Percentiles rank a stretch among this genome's conserved stretches.
Evolutionary conservation across 1,139 yeast species (phyloP).

Genomic region (Wickerhamomyces sp.): DNA sequence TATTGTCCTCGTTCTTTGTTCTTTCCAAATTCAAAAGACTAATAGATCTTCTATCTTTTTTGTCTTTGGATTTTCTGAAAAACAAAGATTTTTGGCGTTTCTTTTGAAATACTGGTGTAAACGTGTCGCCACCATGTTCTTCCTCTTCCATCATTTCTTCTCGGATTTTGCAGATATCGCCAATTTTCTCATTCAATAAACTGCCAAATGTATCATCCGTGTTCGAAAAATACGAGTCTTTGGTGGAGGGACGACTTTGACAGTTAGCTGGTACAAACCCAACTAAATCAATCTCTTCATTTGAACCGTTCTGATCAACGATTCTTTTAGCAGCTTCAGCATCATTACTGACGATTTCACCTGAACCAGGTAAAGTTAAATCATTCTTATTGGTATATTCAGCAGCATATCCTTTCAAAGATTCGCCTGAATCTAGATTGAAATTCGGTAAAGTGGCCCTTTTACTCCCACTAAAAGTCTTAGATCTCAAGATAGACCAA

Average conservation of each 20-base stretch:
- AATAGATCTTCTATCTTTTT: too few relatives aligned
- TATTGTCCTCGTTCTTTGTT: slow-evolving; percentile 1
- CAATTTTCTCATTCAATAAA: background rate
- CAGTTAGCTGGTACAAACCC: background rate
- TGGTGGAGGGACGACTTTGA: background rate
- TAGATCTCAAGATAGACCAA: slow-evolving; percentile 11
- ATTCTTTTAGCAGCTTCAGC: slow-evolving; percentile 9
- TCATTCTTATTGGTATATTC: slow-evolving; percentile 7
- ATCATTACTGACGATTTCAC: slow-evolving; percentile 5
- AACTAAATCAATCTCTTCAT: background rate
- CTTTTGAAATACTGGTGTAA: slow-evolving; percentile 10
- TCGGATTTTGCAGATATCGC: too few relatives aligned
- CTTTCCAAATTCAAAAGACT: background rate
- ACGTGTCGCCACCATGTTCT: slow-evolving; percentile 2
- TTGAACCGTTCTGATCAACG: background rate
- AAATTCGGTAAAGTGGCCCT: slow-evolving; percentile 1
- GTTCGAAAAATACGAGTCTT: background rate
- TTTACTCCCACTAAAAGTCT: background rate
- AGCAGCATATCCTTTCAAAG: slow-evolving; percentile 9
- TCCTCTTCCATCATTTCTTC: background rate
- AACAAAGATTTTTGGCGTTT: slow-evolving; percentile 4
- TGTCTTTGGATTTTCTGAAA: background rate
- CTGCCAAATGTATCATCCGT: slow-evolving; percentile 5
- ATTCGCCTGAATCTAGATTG: slow-evolving; percentile 11
- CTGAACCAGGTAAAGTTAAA: slow-evolving; percentile 5